Base-by-base conservation (phyloP, 371 early-diverging fungal genomes). In the Lichtheimia corymbifera region DNA sequence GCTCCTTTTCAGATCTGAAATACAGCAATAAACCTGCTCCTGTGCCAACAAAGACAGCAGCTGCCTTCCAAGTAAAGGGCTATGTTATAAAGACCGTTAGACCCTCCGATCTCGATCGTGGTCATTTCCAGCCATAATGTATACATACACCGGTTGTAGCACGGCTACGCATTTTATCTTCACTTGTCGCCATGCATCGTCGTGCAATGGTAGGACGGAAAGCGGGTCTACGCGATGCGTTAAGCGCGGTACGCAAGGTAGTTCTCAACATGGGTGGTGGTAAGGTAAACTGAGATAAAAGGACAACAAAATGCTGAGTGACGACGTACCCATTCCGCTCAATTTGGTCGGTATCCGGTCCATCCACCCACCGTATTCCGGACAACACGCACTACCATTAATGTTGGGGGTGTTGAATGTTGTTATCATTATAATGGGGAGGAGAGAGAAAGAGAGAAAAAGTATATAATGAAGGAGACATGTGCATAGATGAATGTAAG, bases 1-100 rank as follows among this genome's bases (percentile, higher is more conserved):
- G 80, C 67, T 80, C 69, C 71, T 91, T 89, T 63, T 89, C 90
- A 35, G 70, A 61, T 50, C 79, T 70, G 57, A 91, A 88, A 65
- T 89, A 89, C 30, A 75, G 66, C 25, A 83, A 63, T 20, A 91
- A 63, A 42, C 85, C 89, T 25, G 75, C 72, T 59, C 88, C 91
- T 2, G 89, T 87, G 18, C 63, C 72, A 18, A 86, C 50, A 64
- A 89, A 88, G 4, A 85, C 61, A 12, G 73, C 84, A 6, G 76
- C 80, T 43, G 77, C 71, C 58, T 74, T 80, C 55, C 66, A 71
- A 4, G 76, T 75, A 55, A 82, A 82, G 12, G 77, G 77, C 80
- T 80, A 60, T 13, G 25, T 4, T 9, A 11, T 9, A 40, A 41
- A 20, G 4, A n/a, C 20, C 51, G 2, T 51, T 17, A 51, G 14